These are phyloP conservation scores for Vachellia pachyceras DNA, from an alignment of 306 rosid species.

Conservation along the genomic window DNA sequence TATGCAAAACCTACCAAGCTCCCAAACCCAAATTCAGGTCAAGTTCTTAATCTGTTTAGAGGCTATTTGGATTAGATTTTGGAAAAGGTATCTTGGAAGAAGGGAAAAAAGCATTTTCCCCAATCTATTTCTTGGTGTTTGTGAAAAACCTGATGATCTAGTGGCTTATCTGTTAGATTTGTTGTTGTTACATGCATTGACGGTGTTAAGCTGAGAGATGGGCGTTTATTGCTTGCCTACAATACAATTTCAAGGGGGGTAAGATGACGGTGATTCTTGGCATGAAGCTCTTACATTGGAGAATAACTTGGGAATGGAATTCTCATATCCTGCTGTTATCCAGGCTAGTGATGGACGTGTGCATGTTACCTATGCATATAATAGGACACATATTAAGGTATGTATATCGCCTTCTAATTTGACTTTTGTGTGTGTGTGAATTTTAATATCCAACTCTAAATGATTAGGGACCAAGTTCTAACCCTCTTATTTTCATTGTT, in stretches of 20 bases:
- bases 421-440: not conserved
- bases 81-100: no score
- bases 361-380: conserved; percentile 83
- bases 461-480: not conserved
- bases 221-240: conserved; percentile 70
- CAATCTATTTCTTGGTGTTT: conserved; percentile 4
- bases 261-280: conserved; percentile 94
- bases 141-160: not conserved
- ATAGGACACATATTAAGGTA: conserved; percentile 91
- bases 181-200: conserved; percentile 66
- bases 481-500: conserved; percentile 32
- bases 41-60: not conserved
- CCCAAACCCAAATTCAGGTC: conserved; percentile 98
- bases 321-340: conserved; percentile 95
- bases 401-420: not conserved
- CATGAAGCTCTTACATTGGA: conserved; percentile 72
- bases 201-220: conserved; percentile 88
- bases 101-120: not conserved
- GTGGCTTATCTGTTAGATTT: not conserved
- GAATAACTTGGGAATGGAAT: conserved; percentile 68
- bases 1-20: conserved; percentile 70
- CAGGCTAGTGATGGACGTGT: conserved; percentile 75
- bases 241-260: conserved; percentile 76
- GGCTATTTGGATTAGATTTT: no score
- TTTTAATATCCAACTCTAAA: not conserved